Evolutionary conservation across 257 asterid species (phyloP).

Genomic region (Hygrophila difformis): DNA sequence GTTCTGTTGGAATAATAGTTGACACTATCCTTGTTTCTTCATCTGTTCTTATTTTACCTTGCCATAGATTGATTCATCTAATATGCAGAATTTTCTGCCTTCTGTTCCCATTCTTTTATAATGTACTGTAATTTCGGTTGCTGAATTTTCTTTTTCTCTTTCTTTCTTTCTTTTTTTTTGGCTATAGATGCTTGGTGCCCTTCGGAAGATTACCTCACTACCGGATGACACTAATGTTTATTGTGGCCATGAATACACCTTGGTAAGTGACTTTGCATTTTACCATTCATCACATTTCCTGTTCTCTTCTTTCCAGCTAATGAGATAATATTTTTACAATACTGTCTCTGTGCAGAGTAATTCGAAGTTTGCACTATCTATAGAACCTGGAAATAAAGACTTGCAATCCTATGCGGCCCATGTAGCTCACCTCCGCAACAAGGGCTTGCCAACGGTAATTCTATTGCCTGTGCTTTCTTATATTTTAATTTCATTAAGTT

Average conservation of each 20-base stretch:
- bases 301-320: slow-evolving; percentile 1
- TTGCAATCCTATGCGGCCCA: slow-evolving; percentile 70
- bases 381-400: slow-evolving; percentile 74
- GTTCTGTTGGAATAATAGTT: not conserved
- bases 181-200: slow-evolving; percentile 71
- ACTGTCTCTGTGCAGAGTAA: slow-evolving; percentile 54
- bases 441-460: slow-evolving; percentile 85
- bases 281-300: not conserved
- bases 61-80: not conserved
- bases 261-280: slow-evolving; percentile 35
- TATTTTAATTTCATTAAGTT: too few species aligned
- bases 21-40: not conserved
- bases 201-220: slow-evolving; percentile 57
- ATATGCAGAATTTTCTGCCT: too few species aligned
- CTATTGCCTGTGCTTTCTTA: not conserved
- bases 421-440: slow-evolving; percentile 46
- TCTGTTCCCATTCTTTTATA: not conserved
- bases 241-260: slow-evolving; percentile 91
- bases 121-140: too few species aligned
- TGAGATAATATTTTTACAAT: too few species aligned
- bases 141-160: slow-evolving; percentile 3
- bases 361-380: slow-evolving; percentile 84
- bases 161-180: slow-evolving; percentile 9
- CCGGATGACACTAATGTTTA: slow-evolving; percentile 82
- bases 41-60: not conserved